A percentile compares a stretch with the other conserved stretches of the same genome.
Conservation (phyloP, 75 land plant species). For the Cryptomeria japonica region DNA sequence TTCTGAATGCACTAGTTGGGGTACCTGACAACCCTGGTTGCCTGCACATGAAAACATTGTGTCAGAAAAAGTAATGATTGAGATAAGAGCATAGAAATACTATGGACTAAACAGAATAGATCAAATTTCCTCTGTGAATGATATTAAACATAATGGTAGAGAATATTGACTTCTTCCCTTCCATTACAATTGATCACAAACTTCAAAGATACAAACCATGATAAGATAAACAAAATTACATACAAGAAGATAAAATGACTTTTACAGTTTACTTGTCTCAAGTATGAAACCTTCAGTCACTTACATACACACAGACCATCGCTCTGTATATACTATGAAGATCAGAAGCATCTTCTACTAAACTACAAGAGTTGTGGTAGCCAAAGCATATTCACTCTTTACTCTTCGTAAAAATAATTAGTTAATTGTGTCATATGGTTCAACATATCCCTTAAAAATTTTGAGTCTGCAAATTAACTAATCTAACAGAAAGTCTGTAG, state of each 20-base stretch:
- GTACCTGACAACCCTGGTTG: conserved; percentile 57
- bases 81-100: not conserved
- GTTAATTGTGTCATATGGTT: not conserved
- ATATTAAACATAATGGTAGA: not conserved
- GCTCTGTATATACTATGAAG: not conserved
- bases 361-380: not conserved
- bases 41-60: conserved; percentile 33
- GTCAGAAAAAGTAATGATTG: not conserved
- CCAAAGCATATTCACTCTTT: not conserved
- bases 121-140: not conserved
- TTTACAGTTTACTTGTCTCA: not conserved
- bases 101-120: not conserved
- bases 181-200: not conserved
- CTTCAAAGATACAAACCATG: not conserved
- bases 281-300: not conserved
- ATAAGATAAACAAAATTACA: not conserved
- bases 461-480: not conserved
- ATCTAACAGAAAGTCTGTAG: not conserved
- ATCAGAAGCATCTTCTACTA: not conserved
- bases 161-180: not conserved
- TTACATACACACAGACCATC: not conserved
- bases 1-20: conserved; percentile 42
- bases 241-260: not conserved
- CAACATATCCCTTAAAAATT: not conserved
- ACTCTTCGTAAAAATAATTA: not conserved